Percentiles rank a stretch among this genome's conserved stretches.
These are phyloP conservation scores for Fusarium avenaceum DNA, from an alignment of 2,329 filamentous ascomycete species.

Conservation along the genomic window DNA sequence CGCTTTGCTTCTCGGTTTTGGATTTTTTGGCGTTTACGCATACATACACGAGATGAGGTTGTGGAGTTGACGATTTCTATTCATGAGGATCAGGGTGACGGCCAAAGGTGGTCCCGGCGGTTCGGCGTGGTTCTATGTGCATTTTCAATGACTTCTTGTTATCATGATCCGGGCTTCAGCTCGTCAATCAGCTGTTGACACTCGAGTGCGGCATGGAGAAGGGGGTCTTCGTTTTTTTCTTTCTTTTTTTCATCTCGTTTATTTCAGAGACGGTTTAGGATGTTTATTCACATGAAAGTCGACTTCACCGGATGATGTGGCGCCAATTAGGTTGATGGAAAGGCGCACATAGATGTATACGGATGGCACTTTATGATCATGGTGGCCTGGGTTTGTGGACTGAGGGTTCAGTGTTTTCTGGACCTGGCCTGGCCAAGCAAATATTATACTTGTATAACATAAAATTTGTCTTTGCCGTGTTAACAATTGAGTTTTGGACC, in stretches of 20 bases:
- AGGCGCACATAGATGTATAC: slow-evolving; percentile 40
- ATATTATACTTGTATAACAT: background rate
- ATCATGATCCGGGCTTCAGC: slow-evolving; percentile 3
- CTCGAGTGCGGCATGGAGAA: slow-evolving; percentile 1
- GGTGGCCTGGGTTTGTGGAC: slow-evolving; percentile 27
- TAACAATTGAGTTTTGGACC: background rate
- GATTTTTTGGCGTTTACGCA: slow-evolving; percentile 47
- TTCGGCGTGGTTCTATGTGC: slow-evolving; percentile 44
- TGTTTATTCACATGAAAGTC: slow-evolving; percentile 12
- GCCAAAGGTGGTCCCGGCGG: slow-evolving; percentile 39
- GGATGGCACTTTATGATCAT: slow-evolving; percentile 34
- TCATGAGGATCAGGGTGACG: slow-evolving; percentile 45
- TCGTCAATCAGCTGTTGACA: background rate
- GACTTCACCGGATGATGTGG: slow-evolving; percentile 12
- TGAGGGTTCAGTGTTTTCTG: slow-evolving; percentile 5
- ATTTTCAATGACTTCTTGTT: slow-evolving; percentile 31
- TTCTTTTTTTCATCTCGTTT: slow-evolving; percentile 20
- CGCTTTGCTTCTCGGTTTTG: slow-evolving; percentile 39
- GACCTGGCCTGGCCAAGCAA: slow-evolving; percentile 7
- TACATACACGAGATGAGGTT: slow-evolving; percentile 44
- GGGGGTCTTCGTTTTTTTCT: slow-evolving; percentile 3
- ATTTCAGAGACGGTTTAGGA: slow-evolving; percentile 4
- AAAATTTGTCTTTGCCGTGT: background rate
- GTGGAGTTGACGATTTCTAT: slow-evolving; percentile 44
- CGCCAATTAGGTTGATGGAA: slow-evolving; percentile 16